Base-by-base conservation (phyloP, 148 eudicot species). In the Rhododendron simsii region DNA sequence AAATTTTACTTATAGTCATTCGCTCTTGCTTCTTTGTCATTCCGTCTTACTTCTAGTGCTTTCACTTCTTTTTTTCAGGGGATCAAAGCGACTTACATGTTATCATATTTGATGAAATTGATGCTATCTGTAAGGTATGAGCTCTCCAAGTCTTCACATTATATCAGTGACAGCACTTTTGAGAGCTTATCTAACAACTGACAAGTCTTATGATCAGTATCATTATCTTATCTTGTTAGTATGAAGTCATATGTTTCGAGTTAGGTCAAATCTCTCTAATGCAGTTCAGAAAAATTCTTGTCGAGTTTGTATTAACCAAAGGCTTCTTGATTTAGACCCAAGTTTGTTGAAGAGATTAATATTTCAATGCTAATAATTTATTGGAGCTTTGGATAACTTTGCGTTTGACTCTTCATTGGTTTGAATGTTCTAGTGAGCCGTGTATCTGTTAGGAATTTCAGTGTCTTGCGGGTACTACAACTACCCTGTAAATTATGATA, bases 41-140 rank as follows among this genome's bases (percentile, higher is more conserved):
- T 47, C 63, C 63, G 12, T 79, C 21, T 80, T 37, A 23, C 78
- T 53, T 71, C 39, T 44, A 35, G 80, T 59, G 45, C 77, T 18
- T 83, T 84, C 45, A 50, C 81, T 81, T 84, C 53, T 81, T 82
- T 59, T 79, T 91, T 87, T 86, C 94, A 95, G 99, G 99, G 87
- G 99, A 98, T 89, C 95, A 98, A 88, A 98, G 99, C 86, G 99
- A 98, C 81, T 89, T 98, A 88, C 99, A 98, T 91, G 98, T 98
- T 73, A 98, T 98, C 87, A 98, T 98, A 86, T 98, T 98, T 89
- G 99, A 98, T 93, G 99, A 98, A 92, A 94, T 98, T 87, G 99
- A 98, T 90, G 99, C 99, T 78, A 98, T 98, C 87, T 95, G 98
- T 89, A 98, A 98, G 98, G 98, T 93, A 91, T 83, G 90, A 82